A percentile compares a stretch with the other conserved stretches of the same genome.
Evolutionary conservation across 495 filamentous ascomycete species (phyloP).

Genomic region (Penicillium parvum): DNA sequence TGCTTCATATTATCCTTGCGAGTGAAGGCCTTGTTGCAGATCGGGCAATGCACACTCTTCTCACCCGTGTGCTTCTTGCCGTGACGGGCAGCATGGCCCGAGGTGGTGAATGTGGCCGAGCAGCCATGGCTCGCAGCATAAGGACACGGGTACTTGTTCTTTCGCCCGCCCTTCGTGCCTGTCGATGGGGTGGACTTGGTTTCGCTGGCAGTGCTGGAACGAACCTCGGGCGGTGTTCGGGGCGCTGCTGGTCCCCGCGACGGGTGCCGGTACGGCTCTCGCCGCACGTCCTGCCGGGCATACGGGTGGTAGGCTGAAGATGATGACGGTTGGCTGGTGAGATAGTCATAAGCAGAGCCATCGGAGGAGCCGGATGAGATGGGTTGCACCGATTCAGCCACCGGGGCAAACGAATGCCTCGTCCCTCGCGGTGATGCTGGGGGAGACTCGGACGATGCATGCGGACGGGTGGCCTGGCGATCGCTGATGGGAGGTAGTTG

Average conservation of each 20-base stretch:
- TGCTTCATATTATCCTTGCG: conserved; percentile 99
- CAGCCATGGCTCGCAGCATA: conserved; percentile 63
- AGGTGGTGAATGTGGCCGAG: conserved; percentile 86
- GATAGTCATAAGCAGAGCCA: conserved; percentile 37
- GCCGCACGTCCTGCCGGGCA: conserved; percentile 22
- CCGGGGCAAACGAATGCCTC: conserved; percentile 26
- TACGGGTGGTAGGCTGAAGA: conserved; percentile 24
- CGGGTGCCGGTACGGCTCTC: conserved; percentile 13
- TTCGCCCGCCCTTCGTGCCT: conserved; percentile 22
- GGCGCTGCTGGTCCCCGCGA: conserved; percentile 19
- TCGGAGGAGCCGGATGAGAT: conserved; percentile 36
- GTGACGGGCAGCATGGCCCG: conserved; percentile 92
- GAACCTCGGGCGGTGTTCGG: conserved; percentile 26
- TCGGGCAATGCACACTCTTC: conserved; percentile 85
- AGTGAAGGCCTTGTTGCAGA: conserved; percentile 91
- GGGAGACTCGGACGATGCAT: conserved; percentile 27
- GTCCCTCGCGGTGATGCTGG: conserved; percentile 21
- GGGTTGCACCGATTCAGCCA: conserved; percentile 28
- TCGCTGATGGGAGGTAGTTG: conserved; percentile 21
- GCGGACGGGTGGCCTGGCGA: conserved; percentile 19
- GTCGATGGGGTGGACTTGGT: conserved; percentile 21
- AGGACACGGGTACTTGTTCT: conserved; percentile 55
- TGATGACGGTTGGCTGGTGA: conserved; percentile 28
- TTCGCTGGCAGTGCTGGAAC: conserved; percentile 23
- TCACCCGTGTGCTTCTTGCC: conserved; percentile 96